These are phyloP conservation scores for Trichosanthes truncata DNA, from an alignment of 306 rosid genomes.

Conservation along the genomic window DNA sequence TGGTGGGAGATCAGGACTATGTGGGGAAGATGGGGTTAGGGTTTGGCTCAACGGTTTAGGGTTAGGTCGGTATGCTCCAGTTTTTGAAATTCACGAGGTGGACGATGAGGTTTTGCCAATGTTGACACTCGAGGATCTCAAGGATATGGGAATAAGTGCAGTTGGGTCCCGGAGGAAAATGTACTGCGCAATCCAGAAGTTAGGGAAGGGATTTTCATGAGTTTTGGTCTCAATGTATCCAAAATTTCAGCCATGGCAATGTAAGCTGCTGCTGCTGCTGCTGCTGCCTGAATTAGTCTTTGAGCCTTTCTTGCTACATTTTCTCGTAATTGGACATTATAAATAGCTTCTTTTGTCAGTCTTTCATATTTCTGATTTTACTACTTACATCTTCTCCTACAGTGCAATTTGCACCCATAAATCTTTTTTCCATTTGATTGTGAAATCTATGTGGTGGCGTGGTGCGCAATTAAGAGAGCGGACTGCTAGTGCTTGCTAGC, in stretches of 20 bases:
- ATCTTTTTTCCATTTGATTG: background rate
- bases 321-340: constrained; percentile 12
- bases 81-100: constrained; percentile 89
- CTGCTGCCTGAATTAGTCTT: no score
- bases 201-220: constrained; percentile 79
- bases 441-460: background rate
- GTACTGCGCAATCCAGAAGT: constrained; percentile 85
- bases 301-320: constrained; percentile 27
- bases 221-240: background rate
- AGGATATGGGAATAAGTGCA: constrained; percentile 89
- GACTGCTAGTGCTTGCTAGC: background rate
- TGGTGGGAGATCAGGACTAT: constrained; percentile 39
- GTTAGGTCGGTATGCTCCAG: constrained; percentile 78
- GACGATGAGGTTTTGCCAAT: constrained; percentile 90
- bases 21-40: constrained; percentile 78
- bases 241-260: constrained; percentile 23
- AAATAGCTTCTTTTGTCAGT: background rate
- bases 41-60: constrained; percentile 91
- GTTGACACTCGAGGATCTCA: constrained; percentile 80
- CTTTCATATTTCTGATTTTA: background rate
- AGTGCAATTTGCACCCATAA: background rate
- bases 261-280: constrained; percentile 37
- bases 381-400: background rate
- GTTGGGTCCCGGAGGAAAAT: constrained; percentile 86
- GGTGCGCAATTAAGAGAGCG: background rate